Percentiles rank a stretch among this genome's conserved stretches.
Evolutionary conservation across 768 basidiomycete species (phyloP).

Genomic region (Leccinellum albellum): DNA sequence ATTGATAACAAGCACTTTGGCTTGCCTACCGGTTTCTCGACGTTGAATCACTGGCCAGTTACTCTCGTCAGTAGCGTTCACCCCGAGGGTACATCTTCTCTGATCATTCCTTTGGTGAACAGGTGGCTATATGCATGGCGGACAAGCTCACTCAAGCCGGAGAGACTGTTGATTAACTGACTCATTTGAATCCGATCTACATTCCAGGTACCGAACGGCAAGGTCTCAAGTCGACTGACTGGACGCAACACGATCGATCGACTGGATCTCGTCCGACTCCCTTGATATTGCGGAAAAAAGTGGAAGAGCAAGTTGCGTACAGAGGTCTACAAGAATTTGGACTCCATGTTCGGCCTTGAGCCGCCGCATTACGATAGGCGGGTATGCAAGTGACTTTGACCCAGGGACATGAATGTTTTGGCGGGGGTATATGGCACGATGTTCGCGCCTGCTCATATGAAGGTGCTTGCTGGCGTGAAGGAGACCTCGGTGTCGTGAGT

Average conservation of each 20-base stretch:
- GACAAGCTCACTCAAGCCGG: conserved; percentile 22
- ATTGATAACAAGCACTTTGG: conserved; percentile 32
- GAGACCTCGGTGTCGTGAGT: conserved; percentile 14
- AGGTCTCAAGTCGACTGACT: conserved; percentile 29
- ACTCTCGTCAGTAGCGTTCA: conserved; percentile 26
- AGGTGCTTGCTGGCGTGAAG: too few relatives aligned
- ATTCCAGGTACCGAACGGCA: conserved; percentile 26
- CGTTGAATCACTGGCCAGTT: conserved; percentile 31
- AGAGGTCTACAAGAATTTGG: conserved; percentile 31
- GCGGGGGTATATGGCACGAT: too few relatives aligned
- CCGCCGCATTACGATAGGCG: conserved; percentile 23
- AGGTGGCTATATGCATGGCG: conserved; percentile 29
- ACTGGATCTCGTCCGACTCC: conserved; percentile 30
- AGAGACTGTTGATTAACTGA: conserved; percentile 23
- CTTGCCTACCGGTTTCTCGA: conserved; percentile 26
- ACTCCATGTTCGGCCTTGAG: conserved; percentile 32
- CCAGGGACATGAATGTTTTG: too few relatives aligned
- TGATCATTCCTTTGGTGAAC: conserved; percentile 30
- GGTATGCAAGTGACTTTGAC: too few relatives aligned
- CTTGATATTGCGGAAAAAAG: conserved; percentile 30
- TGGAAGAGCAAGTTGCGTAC: conserved; percentile 29
- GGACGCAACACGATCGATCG: conserved; percentile 29
- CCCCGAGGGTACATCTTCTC: conserved; percentile 25
- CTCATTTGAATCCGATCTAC: conserved; percentile 30
- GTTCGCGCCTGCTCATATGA: too few relatives aligned